Percentiles rank a stretch among this genome's conserved stretches.
phyloP scores from a whole-genome alignment of 441 rosid species.

The Rhodomyrtus psidioides region DNA sequence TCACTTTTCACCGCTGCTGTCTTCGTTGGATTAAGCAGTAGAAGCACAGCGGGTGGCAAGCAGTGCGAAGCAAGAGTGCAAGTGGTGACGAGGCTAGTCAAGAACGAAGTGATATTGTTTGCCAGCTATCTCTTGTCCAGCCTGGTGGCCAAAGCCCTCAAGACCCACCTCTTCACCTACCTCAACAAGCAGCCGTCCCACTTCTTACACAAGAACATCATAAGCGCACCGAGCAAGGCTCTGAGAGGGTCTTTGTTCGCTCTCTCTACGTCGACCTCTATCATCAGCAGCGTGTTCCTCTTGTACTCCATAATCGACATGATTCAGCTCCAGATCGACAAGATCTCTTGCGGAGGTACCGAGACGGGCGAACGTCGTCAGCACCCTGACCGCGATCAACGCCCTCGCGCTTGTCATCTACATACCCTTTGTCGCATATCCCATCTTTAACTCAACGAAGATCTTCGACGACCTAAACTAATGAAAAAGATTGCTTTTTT shows the following conservation, averaged over 20 bases:
- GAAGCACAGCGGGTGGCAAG: background rate
- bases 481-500: background rate
- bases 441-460: background rate
- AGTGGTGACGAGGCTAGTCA: background rate
- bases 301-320: background rate
- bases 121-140: conserved; percentile 4
- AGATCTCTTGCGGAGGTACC: background rate
- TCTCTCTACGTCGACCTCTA: background rate
- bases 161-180: background rate
- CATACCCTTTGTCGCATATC: background rate
- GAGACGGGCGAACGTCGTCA: background rate
- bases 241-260: background rate
- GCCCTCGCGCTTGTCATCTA: background rate
- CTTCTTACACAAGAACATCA: too few species aligned
- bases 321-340: background rate
- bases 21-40: background rate
- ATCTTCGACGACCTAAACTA: background rate
- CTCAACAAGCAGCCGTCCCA: background rate
- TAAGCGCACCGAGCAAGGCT: background rate
- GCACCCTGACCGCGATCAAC: background rate
- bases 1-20: background rate
- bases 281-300: background rate
- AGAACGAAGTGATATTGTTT: background rate
- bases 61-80: background rate
- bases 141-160: conserved; percentile 7